phyloP scores from a whole-genome alignment of 2,329 filamentous ascomycete species.

The Pseudogymnoascus sp. region DNA sequence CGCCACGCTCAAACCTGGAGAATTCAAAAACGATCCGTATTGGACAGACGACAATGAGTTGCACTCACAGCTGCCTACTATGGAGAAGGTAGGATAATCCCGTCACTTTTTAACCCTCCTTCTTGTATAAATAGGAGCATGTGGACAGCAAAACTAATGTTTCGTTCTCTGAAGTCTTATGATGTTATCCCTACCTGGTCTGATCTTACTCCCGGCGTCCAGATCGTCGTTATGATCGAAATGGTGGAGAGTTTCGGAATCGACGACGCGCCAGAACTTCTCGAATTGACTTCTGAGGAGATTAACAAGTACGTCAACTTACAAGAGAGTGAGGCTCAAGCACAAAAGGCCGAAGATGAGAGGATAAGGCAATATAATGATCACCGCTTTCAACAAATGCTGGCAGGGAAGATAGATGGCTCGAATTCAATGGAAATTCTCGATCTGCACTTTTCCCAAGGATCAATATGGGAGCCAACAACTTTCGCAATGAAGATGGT shows the following conservation, averaged over 20 bases:
- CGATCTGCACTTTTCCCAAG: neutral
- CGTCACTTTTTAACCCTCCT: neutral
- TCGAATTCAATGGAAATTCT: neutral
- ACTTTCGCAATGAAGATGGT: neutral
- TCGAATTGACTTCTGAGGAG: neutral
- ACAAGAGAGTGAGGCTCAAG: neutral
- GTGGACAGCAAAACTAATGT: neutral
- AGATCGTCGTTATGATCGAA: neutral
- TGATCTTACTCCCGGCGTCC: neutral
- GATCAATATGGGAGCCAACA: conserved; percentile 1
- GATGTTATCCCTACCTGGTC: neutral
- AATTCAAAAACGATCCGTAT: neutral
- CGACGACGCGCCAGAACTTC: neutral
- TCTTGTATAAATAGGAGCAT: neutral
- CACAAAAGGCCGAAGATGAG: neutral
- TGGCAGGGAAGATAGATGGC: neutral
- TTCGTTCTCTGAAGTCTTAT: neutral
- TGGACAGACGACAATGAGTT: neutral
- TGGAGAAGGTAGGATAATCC: neutral
- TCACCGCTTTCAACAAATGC: neutral
- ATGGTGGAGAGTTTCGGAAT: neutral
- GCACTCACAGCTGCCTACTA: neutral
- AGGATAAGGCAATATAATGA: neutral
- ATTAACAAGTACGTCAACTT: neutral
- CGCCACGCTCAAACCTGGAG: neutral